These are phyloP conservation scores for Apiospora marii DNA, from an alignment of 2,329 filamentous ascomycete species.

Conservation along the genomic window DNA sequence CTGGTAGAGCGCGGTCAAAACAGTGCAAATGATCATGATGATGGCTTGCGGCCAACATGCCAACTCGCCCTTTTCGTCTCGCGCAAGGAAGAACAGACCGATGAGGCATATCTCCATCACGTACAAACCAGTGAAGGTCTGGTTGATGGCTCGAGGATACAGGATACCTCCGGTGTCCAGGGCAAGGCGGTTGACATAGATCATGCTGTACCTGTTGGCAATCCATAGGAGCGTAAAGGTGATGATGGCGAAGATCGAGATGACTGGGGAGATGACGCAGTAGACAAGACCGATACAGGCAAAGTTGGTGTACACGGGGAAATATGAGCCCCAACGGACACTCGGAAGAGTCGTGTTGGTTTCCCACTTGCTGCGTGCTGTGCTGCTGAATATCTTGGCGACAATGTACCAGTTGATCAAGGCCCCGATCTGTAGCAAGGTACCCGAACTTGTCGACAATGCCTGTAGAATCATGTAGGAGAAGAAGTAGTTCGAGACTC, in stretches of 20 bases:
- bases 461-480: constrained; percentile 97
- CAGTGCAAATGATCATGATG: constrained; percentile 79
- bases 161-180: constrained; percentile 92
- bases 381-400: constrained; percentile 83
- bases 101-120: constrained; percentile 92
- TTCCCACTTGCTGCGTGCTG: constrained; percentile 81
- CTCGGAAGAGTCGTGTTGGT: constrained; percentile 80
- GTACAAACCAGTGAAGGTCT: constrained; percentile 93
- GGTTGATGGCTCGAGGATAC: constrained; percentile 92
- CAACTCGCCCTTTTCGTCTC: constrained; percentile 59
- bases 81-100: constrained; percentile 85
- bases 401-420: constrained; percentile 84
- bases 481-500: constrained; percentile 95
- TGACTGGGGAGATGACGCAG: constrained; percentile 86
- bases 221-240: constrained; percentile 93
- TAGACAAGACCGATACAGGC: constrained; percentile 93
- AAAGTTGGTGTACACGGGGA: constrained; percentile 96
- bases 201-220: constrained; percentile 94
- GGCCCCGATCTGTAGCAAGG: constrained; percentile 82
- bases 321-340: constrained; percentile 91
- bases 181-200: constrained; percentile 91
- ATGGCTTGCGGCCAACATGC: constrained; percentile 80
- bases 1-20: constrained; percentile 81
- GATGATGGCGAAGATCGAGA: constrained; percentile 90
- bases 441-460: constrained; percentile 88